phyloP scores from a whole-genome alignment of 441 rosid genomes.

The Pelargonium australe region DNA sequence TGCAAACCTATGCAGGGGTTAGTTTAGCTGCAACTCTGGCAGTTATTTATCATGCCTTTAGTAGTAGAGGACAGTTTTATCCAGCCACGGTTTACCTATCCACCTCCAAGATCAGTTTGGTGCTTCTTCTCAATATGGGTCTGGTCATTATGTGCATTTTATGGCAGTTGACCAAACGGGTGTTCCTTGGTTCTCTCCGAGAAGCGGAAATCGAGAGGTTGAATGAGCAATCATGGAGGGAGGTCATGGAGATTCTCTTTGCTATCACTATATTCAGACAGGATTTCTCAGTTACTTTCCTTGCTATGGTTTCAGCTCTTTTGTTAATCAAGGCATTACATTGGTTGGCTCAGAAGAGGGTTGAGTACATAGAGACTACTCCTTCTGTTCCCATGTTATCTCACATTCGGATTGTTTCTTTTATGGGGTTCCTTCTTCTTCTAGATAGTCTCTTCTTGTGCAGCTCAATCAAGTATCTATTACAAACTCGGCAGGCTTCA shows the following conservation, averaged over 20 bases:
- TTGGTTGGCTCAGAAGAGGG: conserved; percentile 95
- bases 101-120: conserved; percentile 79
- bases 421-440: conserved; percentile 72
- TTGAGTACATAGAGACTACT: conserved; percentile 90
- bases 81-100: conserved; percentile 84
- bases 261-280: conserved; percentile 89
- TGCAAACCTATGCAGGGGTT: conserved; percentile 63
- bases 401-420: conserved; percentile 78
- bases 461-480: conserved; percentile 50
- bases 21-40: conserved; percentile 56
- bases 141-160: conserved; percentile 69
- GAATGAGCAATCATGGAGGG: conserved; percentile 95
- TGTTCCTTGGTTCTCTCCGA: conserved; percentile 81
- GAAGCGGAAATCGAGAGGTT: conserved; percentile 92
- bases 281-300: conserved; percentile 76
- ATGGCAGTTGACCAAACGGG: conserved; percentile 68
- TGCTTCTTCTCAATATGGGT: conserved; percentile 86
- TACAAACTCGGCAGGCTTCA: conserved; percentile 71
- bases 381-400: conserved; percentile 72
- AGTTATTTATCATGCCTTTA: conserved; percentile 76
- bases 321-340: conserved; percentile 77
- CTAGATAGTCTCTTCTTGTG: conserved; percentile 68
- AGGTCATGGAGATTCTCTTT: conserved; percentile 91
- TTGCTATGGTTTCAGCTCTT: conserved; percentile 73
- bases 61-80: conserved; percentile 80